These are phyloP conservation scores for Talaromyces rugulosus DNA, from an alignment of 2,329 filamentous ascomycete species.

Conservation along the genomic window DNA sequence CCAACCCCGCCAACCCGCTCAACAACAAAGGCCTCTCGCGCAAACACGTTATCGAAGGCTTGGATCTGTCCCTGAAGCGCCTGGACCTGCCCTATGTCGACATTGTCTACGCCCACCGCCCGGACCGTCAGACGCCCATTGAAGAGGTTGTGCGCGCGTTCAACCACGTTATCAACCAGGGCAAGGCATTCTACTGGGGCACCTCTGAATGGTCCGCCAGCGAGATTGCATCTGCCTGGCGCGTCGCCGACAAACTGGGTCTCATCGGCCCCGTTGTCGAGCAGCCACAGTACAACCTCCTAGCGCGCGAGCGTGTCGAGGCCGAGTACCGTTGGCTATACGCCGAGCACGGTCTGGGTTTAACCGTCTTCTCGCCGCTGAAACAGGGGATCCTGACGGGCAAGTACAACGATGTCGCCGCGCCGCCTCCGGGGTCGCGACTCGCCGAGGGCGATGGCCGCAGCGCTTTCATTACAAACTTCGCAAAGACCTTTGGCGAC, in stretches of 20 bases:
- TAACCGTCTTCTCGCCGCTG: constrained; percentile 62
- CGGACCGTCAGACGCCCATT: constrained; percentile 64
- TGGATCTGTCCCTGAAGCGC: constrained; percentile 56
- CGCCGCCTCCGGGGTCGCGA: constrained; percentile 55
- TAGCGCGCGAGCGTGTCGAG: constrained; percentile 60
- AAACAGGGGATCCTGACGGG: constrained; percentile 59
- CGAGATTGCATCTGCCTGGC: constrained; percentile 62
- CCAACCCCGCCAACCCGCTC: constrained; percentile 56
- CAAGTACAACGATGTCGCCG: constrained; percentile 56
- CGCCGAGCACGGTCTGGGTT: constrained; percentile 55
- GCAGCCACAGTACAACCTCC: constrained; percentile 64
- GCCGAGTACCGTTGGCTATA: constrained; percentile 59
- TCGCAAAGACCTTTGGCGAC: constrained; percentile 39
- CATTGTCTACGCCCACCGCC: constrained; percentile 64
- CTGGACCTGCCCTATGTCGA: constrained; percentile 66
- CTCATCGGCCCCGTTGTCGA: constrained; percentile 63
- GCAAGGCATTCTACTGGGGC: constrained; percentile 68
- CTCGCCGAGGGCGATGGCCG: constrained; percentile 54
- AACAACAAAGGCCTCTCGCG: constrained; percentile 66
- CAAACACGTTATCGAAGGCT: constrained; percentile 67
- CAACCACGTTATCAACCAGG: constrained; percentile 64
- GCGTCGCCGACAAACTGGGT: constrained; percentile 56
- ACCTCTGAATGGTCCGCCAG: constrained; percentile 65
- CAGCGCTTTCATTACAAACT: constrained; percentile 52
- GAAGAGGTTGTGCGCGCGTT: constrained; percentile 68